phyloP scores from a whole-genome alignment of 345 rosid genomes.

The Gossypium stocksii region DNA sequence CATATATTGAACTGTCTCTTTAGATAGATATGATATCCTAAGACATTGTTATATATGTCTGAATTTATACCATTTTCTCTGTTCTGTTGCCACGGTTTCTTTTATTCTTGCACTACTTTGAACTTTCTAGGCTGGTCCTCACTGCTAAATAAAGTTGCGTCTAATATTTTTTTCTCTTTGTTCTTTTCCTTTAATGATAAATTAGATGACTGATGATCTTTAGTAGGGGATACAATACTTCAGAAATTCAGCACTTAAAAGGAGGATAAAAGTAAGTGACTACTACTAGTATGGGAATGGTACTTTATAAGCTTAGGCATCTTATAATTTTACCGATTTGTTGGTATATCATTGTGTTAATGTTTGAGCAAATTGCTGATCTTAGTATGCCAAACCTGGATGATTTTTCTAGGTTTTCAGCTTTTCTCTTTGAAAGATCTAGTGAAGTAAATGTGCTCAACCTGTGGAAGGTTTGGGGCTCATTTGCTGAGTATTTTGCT shows the following conservation, averaged over 20 bases:
- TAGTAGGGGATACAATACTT: background rate
- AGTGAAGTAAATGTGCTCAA: conserved; percentile 6
- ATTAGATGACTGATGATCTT: background rate
- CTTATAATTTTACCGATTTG: background rate
- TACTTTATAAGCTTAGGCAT: background rate
- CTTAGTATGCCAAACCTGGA: background rate
- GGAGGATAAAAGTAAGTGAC: background rate
- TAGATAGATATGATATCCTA: background rate
- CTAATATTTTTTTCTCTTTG: background rate
- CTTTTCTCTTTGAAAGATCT: background rate
- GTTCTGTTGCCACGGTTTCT: background rate
- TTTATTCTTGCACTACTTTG: background rate
- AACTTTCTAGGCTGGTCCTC: background rate
- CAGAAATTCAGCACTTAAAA: background rate
- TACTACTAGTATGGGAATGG: background rate
- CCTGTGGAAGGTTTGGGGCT: background rate
- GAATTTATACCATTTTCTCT: background rate
- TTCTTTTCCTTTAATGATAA: background rate
- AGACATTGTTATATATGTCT: background rate
- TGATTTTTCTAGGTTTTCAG: background rate
- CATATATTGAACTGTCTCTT: background rate
- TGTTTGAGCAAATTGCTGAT: background rate
- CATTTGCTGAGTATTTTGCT: background rate
- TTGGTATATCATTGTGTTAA: background rate
- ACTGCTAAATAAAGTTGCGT: background rate